Percentiles rank a stretch among this genome's conserved stretches.
Evolutionary conservation across 139 green algal species (phyloP).

Genomic region (Coelastrella sp.): DNA sequence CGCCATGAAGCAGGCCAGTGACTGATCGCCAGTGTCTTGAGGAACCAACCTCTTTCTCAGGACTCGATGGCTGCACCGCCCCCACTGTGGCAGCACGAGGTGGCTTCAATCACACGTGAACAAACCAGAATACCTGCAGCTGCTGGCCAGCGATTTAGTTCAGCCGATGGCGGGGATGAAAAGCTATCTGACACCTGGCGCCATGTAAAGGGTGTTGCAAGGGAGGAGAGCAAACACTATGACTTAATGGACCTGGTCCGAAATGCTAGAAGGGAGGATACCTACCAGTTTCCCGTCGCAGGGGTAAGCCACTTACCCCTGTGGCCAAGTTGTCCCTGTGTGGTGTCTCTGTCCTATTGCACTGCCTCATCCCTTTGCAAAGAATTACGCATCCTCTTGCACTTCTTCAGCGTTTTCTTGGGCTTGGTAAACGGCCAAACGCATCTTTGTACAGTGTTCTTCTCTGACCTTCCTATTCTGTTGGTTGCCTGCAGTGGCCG

Average conservation of each 20-base stretch:
- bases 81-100: conserved; percentile 33
- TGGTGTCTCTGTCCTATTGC: neutral
- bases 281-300: conserved; percentile 73
- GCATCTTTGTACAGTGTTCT: no score
- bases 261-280: conserved; percentile 72
- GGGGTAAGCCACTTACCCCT: conserved; percentile 58
- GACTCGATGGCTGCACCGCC: conserved; percentile 39
- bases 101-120: neutral
- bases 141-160: neutral
- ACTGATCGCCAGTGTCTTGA: no score
- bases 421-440: neutral
- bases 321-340: neutral
- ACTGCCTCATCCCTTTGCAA: neutral
- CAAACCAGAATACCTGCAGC: conserved; percentile 16
- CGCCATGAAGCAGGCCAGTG: no score
- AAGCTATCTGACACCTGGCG: conserved; percentile 65
- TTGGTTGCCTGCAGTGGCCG: conserved; percentile 77
- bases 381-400: neutral
- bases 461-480: neutral
- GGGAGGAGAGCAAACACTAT: conserved; percentile 52
- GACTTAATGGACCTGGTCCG: conserved; percentile 80
- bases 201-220: conserved; percentile 62
- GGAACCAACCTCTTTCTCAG: neutral
- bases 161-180: conserved; percentile 16
- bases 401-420: neutral